Base-by-base conservation (phyloP, 768 basidiomycete species). In the Sporobolomyces roseus region DNA sequence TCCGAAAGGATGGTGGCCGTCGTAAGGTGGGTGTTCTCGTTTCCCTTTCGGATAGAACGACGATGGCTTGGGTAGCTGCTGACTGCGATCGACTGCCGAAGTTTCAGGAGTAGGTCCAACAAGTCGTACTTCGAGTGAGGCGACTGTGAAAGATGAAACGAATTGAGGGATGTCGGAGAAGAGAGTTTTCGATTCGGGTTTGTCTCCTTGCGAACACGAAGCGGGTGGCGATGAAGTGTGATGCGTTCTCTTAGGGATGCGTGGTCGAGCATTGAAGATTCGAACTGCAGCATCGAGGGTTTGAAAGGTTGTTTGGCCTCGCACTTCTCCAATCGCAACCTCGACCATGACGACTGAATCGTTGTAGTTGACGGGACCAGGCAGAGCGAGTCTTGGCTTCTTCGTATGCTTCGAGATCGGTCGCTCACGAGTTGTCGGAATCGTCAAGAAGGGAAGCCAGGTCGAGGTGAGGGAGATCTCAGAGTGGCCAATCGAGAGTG, bases 221-320 rank as follows among this genome's bases (percentile, higher is more conserved):
- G n/a, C n/a, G n/a, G n/a, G n/a, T n/a, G n/a, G 12, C 45, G 45
- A 46, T 19, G 56, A 29, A 13, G 21, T 23, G 4, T 10, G 23
- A 41, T 41, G 58, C 0, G 45, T 16, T n/a, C n/a, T n/a, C n/a
- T n/a, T n/a, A 3, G 53, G n/a, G 2, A 43, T 23, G 0, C 56
- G 32, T 2, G 65, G 70, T 0, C 67, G 63, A 2, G 63, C 65
- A 5, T 63, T 60, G 61, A 69, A 60, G 65, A 73, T 66, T n/a
- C 71, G 67, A 1, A 69, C 21, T 0, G 64, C 71, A 4, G 61
- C 35, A 32, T 69, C 67, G 67, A 69, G 55, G 29, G 60, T 61
- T n/a, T 73, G 64, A 48, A 66, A 73, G 10, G 61, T 63, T 0
- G 55, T 30, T 19, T 73, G 71, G 0, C 67, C 67, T 27, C 71